A percentile compares a stretch with the other conserved stretches of the same genome.
These are phyloP conservation scores for Xylaria sp. DNA, from an alignment of 2,329 filamentous ascomycete genomes.

Conservation along the genomic window DNA sequence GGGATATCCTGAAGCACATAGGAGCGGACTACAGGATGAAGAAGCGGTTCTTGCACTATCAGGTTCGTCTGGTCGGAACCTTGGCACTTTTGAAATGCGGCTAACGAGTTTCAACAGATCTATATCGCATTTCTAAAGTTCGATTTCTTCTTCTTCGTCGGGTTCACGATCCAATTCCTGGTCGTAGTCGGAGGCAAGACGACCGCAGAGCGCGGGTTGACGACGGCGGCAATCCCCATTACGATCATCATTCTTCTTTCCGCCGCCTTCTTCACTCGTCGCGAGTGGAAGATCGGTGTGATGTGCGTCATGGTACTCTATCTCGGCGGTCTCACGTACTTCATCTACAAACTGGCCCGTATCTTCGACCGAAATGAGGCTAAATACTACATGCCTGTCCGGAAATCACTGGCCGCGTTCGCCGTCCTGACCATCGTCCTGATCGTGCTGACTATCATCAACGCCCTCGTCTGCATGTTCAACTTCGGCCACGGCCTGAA, in stretches of 20 bases:
- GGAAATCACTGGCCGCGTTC: slow-evolving; percentile 87
- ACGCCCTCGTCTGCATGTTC: slow-evolving; percentile 82
- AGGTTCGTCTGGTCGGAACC: slow-evolving; percentile 59
- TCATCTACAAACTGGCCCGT: slow-evolving; percentile 95
- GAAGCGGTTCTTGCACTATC: slow-evolving; percentile 92
- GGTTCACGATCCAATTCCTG: slow-evolving; percentile 96
- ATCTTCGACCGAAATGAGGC: slow-evolving; percentile 75
- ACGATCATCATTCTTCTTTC: slow-evolving; percentile 86
- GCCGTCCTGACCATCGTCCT: slow-evolving; percentile 89
- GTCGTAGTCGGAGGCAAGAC: slow-evolving; percentile 78
- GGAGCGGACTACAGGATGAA: slow-evolving; percentile 97
- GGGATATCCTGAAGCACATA: slow-evolving; percentile 99
- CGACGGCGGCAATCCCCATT: slow-evolving; percentile 85
- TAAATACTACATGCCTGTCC: slow-evolving; percentile 73
- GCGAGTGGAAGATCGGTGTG: slow-evolving; percentile 82
- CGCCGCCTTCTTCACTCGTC: slow-evolving; percentile 82
- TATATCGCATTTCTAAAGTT: slow-evolving; percentile 98
- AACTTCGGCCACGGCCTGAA: slow-evolving; percentile 93
- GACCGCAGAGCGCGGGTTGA: slow-evolving; percentile 80
- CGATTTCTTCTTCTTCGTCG: slow-evolving; percentile 99
- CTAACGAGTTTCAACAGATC: slow-evolving; percentile 60
- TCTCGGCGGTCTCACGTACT: slow-evolving; percentile 88
- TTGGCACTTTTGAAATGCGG: neutral
- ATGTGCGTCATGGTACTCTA: slow-evolving; percentile 79
- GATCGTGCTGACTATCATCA: slow-evolving; percentile 84